Evolutionary conservation across 148 eudicot species (phyloP).

Genomic region (Rhododendron kiyosumense): DNA sequence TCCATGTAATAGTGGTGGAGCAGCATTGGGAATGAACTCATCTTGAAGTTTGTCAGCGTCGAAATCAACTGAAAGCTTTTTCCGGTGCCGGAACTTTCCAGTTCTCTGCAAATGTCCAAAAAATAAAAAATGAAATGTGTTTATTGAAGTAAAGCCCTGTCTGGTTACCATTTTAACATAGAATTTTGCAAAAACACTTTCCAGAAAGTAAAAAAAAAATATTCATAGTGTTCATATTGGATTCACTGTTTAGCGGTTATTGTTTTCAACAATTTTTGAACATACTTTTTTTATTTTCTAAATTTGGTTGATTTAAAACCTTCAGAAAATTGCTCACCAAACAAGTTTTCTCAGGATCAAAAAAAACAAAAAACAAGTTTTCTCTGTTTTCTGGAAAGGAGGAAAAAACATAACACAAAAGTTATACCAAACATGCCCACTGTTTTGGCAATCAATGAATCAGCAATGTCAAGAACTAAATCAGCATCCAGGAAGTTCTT

Average conservation of each 20-base stretch:
- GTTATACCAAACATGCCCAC: not conserved
- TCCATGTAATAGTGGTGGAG: constrained; percentile 31
- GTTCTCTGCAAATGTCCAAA: constrained; percentile 43
- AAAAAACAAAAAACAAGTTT: too few species aligned
- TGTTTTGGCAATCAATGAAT: not conserved
- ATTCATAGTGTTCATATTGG: not conserved
- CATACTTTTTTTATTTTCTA: not conserved
- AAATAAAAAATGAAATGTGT: constrained; percentile 1
- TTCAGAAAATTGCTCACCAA: not conserved
- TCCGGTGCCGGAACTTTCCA: constrained; percentile 48
- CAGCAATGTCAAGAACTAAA: not conserved
- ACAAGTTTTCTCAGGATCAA: too few species aligned
- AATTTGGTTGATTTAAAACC: not conserved
- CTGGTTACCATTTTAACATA: not conserved
- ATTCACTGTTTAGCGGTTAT: not conserved
- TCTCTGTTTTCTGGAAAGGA: not conserved
- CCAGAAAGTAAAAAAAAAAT: not conserved
- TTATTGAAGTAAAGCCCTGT: not conserved
- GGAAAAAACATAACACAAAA: not conserved
- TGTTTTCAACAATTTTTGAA: too few species aligned
- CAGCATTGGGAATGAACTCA: constrained; percentile 36
- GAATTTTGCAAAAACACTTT: not conserved
- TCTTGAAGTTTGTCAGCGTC: constrained; percentile 33
- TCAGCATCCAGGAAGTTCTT: not conserved
- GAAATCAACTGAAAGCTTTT: constrained; percentile 56